phyloP scores from a whole-genome alignment of 164 flowering plant species.

The Echeveria elegans region DNA sequence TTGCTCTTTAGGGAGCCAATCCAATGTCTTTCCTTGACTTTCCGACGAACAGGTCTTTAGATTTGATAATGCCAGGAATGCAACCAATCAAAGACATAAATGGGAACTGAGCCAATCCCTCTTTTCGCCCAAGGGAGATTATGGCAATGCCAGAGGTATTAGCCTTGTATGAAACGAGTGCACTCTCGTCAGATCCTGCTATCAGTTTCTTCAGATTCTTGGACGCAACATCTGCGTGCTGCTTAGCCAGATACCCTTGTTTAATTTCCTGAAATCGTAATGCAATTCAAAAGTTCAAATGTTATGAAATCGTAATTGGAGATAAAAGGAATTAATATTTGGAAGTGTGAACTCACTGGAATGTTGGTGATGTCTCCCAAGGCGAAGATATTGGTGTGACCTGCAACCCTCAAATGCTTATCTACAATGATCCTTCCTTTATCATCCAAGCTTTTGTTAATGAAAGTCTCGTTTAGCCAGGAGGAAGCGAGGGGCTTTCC shows the following conservation, averaged over 20 bases:
- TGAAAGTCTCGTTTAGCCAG: conserved; percentile 18
- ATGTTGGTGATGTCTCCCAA: conserved; percentile 22
- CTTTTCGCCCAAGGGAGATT: conserved; percentile 54
- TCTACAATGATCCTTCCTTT: conserved; percentile 18
- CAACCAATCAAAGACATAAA: conserved; percentile 38
- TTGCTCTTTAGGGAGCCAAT: conserved; percentile 29
- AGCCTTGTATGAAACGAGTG: conserved; percentile 35
- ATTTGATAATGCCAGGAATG: conserved; percentile 52
- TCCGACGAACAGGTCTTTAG: conserved; percentile 53
- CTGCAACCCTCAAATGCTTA: conserved; percentile 19
- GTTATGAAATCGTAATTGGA: not conserved
- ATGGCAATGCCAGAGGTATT: conserved; percentile 30
- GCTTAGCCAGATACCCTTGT: conserved; percentile 22
- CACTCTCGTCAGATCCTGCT: conserved; percentile 30
- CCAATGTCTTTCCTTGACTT: conserved; percentile 52
- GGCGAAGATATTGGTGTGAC: conserved; percentile 17
- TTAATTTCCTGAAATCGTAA: conserved; percentile 13
- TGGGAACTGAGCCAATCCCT: conserved; percentile 50
- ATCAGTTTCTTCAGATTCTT: conserved; percentile 51
- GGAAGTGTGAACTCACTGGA: conserved; percentile 10
- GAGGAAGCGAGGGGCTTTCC: conserved; percentile 16
- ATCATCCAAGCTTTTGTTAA: conserved; percentile 15
- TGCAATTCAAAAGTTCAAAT: not conserved
- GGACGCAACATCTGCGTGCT: conserved; percentile 42
- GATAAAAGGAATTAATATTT: not conserved